These are phyloP conservation scores for Vigna radiata DNA, from an alignment of 306 rosid genomes.

Conservation along the genomic window DNA sequence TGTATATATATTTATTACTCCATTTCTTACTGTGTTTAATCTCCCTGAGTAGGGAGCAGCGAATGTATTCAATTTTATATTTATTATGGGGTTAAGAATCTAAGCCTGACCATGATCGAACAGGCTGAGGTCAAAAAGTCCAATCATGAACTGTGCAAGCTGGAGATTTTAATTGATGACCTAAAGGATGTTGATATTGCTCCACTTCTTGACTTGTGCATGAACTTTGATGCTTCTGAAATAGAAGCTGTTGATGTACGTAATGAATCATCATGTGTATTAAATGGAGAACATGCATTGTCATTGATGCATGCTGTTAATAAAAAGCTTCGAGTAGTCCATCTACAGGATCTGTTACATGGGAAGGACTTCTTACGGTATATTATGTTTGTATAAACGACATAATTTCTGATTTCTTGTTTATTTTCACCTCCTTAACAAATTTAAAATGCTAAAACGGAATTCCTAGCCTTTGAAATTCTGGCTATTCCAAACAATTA, in stretches of 20 bases:
- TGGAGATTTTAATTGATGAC: conserved; percentile 68
- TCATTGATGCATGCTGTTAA: conserved; percentile 71
- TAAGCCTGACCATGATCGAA: conserved; percentile 34
- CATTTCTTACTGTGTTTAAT: conserved; percentile 21
- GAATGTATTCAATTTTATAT: conserved; percentile 33
- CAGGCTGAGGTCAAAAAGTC: conserved; percentile 71
- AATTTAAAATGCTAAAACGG: conserved; percentile 33
- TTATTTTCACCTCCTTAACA: conserved; percentile 26
- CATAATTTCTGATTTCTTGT: conserved; percentile 31
- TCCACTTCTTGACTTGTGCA: conserved; percentile 71
- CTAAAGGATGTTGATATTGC: conserved; percentile 71
- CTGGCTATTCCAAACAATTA: conserved; percentile 19
- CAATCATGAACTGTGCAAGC: conserved; percentile 56
- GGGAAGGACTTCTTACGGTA: conserved; percentile 81
- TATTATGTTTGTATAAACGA: conserved; percentile 34
- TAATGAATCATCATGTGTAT: conserved; percentile 60
- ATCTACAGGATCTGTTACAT: conserved; percentile 67
- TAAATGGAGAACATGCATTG: conserved; percentile 68
- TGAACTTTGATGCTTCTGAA: conserved; percentile 62
- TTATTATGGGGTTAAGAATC: conserved; percentile 35
- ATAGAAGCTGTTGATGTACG: conserved; percentile 75
- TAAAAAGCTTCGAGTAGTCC: conserved; percentile 81
- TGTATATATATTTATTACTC: background rate
- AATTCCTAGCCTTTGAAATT: conserved; percentile 30
- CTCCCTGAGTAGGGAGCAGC: background rate